Evolutionary conservation across 2,329 filamentous ascomycete species (phyloP).

Genomic region (Cladosporium cucumerinum): DNA sequence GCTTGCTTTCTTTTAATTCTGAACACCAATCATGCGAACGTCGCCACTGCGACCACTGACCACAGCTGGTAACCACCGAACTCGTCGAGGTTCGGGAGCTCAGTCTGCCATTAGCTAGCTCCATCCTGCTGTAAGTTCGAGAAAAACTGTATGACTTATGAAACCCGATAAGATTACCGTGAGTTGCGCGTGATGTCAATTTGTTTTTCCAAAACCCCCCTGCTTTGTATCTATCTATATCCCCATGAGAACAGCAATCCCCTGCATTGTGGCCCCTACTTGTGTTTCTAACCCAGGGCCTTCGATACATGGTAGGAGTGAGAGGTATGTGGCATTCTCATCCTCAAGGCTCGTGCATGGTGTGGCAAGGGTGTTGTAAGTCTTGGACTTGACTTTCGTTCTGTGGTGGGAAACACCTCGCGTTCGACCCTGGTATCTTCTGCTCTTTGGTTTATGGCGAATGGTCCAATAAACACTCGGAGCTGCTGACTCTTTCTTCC

Average conservation of each 20-base stretch:
- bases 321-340: not conserved
- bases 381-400: not conserved
- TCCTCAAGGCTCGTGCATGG: not conserved
- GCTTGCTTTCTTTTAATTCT: not conserved
- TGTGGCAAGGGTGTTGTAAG: not conserved
- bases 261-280: not conserved
- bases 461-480: not conserved
- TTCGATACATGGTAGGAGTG: not conserved
- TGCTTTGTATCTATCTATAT: not conserved
- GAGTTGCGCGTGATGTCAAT: slow-evolving; percentile 11
- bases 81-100: slow-evolving; percentile 1
- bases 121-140: slow-evolving; percentile 11
- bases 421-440: not conserved
- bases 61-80: slow-evolving; percentile 8
- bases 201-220: not conserved
- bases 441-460: not conserved
- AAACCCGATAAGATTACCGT: slow-evolving; percentile 1
- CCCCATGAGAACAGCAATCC: not conserved
- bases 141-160: slow-evolving; percentile 15
- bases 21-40: not conserved
- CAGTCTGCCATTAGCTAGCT: slow-evolving; percentile 7
- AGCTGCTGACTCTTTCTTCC: not conserved
- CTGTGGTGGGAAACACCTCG: not conserved
- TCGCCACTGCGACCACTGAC: slow-evolving; percentile 6
- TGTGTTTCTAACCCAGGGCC: not conserved